Evolutionary conservation across 306 rosid genomes (phyloP), one percentile per base, ranked within the genome.

Genomic region (Malus sieversii): DNA sequence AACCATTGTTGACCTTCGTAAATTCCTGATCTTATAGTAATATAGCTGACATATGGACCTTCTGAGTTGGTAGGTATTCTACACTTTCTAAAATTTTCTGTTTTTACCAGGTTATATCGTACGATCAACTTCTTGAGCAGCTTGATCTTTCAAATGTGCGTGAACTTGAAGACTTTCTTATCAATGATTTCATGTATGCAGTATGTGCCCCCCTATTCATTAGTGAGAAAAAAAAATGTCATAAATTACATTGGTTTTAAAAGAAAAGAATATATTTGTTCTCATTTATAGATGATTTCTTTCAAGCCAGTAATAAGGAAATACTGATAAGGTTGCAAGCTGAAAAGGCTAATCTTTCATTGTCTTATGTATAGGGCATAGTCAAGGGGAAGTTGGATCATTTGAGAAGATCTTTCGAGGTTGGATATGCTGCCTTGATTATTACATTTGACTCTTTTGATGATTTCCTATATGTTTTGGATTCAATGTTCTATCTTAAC

Each of bases 131-230:
- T 38, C 77, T 74, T 62, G 61, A 62, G 61, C 77, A 74, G 35
- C 77, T 74, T 27, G 77, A 74, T 74, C 77, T 74, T 63, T 62
- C 77, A 61, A 74, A 74, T 74, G 61, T 74, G 25, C 77, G 77
- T 6, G 77, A 74, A 62, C 77, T 74, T 20, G 77, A 74, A 62
- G 77, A 74, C 61, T 74, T 74, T 46, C 77, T 74, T 29, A 74
- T 74, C 45, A 74, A 74, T 45, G 77, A 74, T 30, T 74, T 62
- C 77, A 45, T 74, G 70, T 74, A 74, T 30, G 53, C 52, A 62
- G 77, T 74, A 45, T 44, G 77, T 74, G 61, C 29, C 29, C 12
- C 64, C 46, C 40, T 35, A n/a, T 58, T 32, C 3, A 20, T 60
- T 60, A 60, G 25, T 32, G 3, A 23, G 48, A 35, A 66, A 27